phyloP scores from a whole-genome alignment of 164 flowering plant genomes.

The Vitis riparia region DNA sequence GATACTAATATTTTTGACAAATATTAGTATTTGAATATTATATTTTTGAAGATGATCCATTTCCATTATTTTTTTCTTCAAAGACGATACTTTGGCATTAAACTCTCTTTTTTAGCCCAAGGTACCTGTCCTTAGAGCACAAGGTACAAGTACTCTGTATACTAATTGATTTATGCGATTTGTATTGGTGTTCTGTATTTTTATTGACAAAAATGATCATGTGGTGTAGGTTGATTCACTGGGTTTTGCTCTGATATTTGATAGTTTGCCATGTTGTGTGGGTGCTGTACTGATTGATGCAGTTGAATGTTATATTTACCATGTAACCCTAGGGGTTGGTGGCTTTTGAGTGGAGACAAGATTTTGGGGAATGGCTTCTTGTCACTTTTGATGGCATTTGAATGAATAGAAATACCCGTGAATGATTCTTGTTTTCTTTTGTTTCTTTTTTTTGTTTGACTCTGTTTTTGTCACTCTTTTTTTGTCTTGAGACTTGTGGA shows the following conservation, averaged over 20 bases:
- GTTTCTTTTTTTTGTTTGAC: not conserved
- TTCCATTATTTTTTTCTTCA: no score
- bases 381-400: conserved; percentile 4
- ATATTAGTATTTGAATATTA: no score
- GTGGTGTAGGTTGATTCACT: not conserved
- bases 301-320: not conserved
- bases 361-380: not conserved
- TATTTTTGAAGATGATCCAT: no score
- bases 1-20: no score
- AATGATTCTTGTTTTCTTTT: not conserved
- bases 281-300: no score
- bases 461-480: not conserved
- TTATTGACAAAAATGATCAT: not conserved
- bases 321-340: conserved; percentile 2
- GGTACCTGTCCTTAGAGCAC: not conserved
- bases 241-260: not conserved
- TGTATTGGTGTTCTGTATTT: not conserved
- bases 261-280: no score
- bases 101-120: no score
- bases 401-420: conserved; percentile 28
- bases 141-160: not conserved
- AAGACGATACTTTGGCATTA: no score
- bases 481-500: not conserved
- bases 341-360: not conserved
- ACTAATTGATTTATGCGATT: not conserved